phyloP scores from a whole-genome alignment of 371 early-diverging fungal species.

The Fennellomyces sp. region DNA sequence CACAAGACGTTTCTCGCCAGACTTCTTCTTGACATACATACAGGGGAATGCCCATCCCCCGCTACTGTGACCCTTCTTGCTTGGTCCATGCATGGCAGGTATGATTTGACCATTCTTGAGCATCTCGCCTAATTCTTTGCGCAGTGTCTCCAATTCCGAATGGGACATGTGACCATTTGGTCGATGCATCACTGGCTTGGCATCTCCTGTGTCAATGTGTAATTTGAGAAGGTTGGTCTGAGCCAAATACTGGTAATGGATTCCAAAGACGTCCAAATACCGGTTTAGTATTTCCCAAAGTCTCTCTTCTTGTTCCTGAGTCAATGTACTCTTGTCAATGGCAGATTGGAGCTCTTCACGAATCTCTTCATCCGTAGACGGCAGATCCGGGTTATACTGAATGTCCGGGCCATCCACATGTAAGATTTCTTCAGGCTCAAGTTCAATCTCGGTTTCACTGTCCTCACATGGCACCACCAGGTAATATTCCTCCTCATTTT shows the following conservation, averaged over 20 bases:
- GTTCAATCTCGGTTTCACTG: too few relatives aligned
- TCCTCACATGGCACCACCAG: too few relatives aligned
- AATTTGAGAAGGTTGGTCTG: not conserved
- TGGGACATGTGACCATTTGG: not conserved
- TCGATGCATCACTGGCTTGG: not conserved
- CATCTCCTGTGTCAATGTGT: not conserved
- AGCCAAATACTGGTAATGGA: not conserved
- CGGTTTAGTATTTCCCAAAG: not conserved
- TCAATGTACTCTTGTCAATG: not conserved
- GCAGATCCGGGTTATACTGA: too few relatives aligned
- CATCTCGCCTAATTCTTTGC: not conserved
- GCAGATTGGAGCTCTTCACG: too few relatives aligned
- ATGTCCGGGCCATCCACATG: too few relatives aligned
- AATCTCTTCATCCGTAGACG: too few relatives aligned
- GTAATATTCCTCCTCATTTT: too few relatives aligned
- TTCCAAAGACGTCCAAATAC: not conserved
- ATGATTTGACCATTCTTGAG: not conserved
- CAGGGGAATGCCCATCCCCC: conserved; percentile 12
- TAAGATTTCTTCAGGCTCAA: too few relatives aligned
- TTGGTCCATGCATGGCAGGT: not conserved
- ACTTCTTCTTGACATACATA: conserved; percentile 7
- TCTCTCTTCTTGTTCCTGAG: not conserved
- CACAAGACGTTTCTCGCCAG: conserved; percentile 2
- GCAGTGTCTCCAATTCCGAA: not conserved
- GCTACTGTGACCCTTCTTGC: not conserved